A percentile compares a stretch with the other conserved stretches of the same genome.
These are phyloP conservation scores for Stephania cephalantha DNA, from an alignment of 164 flowering plant genomes.

Conservation along the genomic window DNA sequence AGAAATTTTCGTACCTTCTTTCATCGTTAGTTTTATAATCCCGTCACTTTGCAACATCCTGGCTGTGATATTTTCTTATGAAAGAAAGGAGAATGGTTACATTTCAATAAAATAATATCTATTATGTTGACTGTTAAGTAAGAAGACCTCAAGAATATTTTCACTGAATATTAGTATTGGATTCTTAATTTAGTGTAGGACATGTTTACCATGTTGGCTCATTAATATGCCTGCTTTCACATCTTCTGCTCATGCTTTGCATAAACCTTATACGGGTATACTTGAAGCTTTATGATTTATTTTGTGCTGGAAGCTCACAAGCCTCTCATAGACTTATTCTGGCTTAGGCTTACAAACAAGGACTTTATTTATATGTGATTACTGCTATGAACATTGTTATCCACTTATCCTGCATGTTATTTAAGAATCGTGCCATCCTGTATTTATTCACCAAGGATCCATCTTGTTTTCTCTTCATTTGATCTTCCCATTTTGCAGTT, in stretches of 20 bases:
- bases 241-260: neutral
- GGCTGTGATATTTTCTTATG: too few species aligned
- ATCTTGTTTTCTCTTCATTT: neutral
- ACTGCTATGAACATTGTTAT: neutral
- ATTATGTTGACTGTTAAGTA: too few species aligned
- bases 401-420: neutral
- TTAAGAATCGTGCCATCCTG: neutral
- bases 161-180: too few species aligned
- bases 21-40: too few species aligned
- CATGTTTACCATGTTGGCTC: neutral
- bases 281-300: neutral
- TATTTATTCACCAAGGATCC: neutral
- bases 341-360: neutral
- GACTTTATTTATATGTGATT: neutral
- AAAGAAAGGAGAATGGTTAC: too few species aligned
- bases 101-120: too few species aligned
- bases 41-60: too few species aligned
- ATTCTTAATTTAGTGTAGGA: too few species aligned
- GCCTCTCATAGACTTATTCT: neutral
- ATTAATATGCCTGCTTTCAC: neutral
- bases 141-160: too few species aligned
- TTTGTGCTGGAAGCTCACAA: neutral
- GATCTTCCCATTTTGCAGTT: neutral
- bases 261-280: neutral
- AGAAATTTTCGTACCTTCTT: too few species aligned